These are phyloP conservation scores for Pseudogymnoascus sp. DNA, from an alignment of 2,329 filamentous ascomycete genomes.

Conservation along the genomic window DNA sequence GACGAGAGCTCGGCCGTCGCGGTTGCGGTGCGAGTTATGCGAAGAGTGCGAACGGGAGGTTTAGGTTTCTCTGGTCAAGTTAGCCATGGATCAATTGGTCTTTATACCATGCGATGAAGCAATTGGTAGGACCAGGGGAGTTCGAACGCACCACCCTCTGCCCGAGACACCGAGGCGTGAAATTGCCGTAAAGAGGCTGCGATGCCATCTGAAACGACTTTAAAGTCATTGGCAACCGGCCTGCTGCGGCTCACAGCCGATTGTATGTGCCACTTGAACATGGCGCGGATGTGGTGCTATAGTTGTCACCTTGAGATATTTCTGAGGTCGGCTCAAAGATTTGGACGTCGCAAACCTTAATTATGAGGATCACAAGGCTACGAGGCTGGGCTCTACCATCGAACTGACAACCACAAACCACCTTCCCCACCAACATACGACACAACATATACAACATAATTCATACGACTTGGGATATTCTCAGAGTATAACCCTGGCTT, in stretches of 20 bases:
- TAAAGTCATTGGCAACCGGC: slow-evolving; percentile 23
- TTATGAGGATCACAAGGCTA: slow-evolving; percentile 5
- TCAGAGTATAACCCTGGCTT: neutral
- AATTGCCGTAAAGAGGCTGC: slow-evolving; percentile 28
- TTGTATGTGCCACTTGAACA: slow-evolving; percentile 31
- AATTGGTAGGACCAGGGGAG: neutral
- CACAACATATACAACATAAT: neutral
- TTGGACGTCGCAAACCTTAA: slow-evolving; percentile 6
- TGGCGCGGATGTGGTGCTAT: slow-evolving; percentile 18
- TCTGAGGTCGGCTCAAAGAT: slow-evolving; percentile 8
- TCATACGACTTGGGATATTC: neutral
- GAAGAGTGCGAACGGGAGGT: neutral
- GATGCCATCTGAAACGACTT: slow-evolving; percentile 27
- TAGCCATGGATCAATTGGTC: neutral
- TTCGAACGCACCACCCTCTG: slow-evolving; percentile 9
- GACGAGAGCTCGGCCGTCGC: slow-evolving; percentile 25
- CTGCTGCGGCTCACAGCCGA: slow-evolving; percentile 26
- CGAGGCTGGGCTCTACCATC: neutral
- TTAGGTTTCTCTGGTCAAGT: neutral
- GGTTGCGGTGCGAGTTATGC: slow-evolving; percentile 7
- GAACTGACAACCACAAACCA: neutral
- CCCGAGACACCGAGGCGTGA: slow-evolving; percentile 22
- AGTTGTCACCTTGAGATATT: slow-evolving; percentile 7
- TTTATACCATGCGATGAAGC: neutral
- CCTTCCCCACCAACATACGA: neutral